Percentiles rank a stretch among this genome's conserved stretches.
phyloP scores from a whole-genome alignment of 140 eudicot genomes.

The Bidens hawaiensis region DNA sequence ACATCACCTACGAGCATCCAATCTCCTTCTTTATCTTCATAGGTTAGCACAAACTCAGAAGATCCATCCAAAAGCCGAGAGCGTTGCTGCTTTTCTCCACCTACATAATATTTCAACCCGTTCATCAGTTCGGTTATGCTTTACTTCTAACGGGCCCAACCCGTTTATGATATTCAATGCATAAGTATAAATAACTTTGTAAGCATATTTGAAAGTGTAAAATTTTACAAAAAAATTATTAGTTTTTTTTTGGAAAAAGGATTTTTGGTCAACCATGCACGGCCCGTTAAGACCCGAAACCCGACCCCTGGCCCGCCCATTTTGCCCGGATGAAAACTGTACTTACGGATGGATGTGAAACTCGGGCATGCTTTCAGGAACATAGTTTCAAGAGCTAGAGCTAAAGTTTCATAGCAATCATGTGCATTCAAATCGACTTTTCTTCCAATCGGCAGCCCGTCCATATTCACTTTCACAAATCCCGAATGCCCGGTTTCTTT shows the following conservation, averaged over 20 bases:
- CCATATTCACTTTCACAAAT: conserved; percentile 79
- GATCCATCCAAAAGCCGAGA: conserved; percentile 82
- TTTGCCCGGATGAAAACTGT: background rate
- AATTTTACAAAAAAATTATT: too few relatives aligned
- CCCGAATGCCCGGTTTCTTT: conserved; percentile 46
- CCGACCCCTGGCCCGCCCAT: background rate
- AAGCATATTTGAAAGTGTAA: too few relatives aligned
- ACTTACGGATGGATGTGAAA: conserved; percentile 40
- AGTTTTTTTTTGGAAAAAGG: too few relatives aligned
- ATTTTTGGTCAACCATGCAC: background rate
- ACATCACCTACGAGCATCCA: conserved; percentile 96
- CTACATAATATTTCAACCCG: conserved; percentile 19
- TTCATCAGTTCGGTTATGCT: conserved; percentile 18
- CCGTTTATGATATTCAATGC: too few relatives aligned
- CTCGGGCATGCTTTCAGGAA: conserved; percentile 47
- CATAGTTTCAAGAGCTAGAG: conserved; percentile 67
- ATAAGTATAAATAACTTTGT: too few relatives aligned
- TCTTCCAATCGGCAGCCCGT: conserved; percentile 79
- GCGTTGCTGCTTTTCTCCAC: conserved; percentile 45
- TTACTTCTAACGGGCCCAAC: conserved; percentile 20
- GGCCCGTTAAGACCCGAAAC: background rate
- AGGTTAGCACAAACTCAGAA: conserved; percentile 86
- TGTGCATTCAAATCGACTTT: conserved; percentile 73
- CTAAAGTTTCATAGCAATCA: conserved; percentile 59
- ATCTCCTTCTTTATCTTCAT: conserved; percentile 88